Percentiles rank a stretch among this genome's conserved stretches.
Conservation (phyloP, 768 basidiomycete species). For the Boletellus ananas region DNA sequence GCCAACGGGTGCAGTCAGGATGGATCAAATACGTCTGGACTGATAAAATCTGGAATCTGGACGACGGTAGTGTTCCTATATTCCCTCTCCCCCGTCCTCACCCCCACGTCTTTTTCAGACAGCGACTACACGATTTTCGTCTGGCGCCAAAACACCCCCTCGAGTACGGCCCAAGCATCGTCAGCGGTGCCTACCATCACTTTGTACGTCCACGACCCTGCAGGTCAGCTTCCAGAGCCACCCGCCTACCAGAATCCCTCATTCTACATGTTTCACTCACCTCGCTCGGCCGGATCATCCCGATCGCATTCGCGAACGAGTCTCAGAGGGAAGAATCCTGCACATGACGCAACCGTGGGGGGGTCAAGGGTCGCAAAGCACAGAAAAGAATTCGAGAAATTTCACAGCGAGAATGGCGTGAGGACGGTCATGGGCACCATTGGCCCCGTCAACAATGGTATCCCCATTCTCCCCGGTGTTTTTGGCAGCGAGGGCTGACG, state of each 20-base stretch:
- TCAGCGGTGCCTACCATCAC: conserved; percentile 29
- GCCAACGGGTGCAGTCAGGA: conserved; percentile 63
- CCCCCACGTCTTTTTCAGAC: conserved; percentile 37
- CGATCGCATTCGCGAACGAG: conserved; percentile 32
- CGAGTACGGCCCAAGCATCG: conserved; percentile 17
- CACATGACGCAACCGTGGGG: conserved; percentile 20
- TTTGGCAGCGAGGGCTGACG: not conserved
- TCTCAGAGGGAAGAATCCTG: conserved; percentile 40
- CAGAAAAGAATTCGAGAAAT: conserved; percentile 77
- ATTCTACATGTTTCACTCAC: conserved; percentile 57
- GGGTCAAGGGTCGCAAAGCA: conserved; percentile 55
- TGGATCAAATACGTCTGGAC: conserved; percentile 89
- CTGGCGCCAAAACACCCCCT: conserved; percentile 57
- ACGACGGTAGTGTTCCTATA: conserved; percentile 62
- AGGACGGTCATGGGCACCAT: conserved; percentile 89
- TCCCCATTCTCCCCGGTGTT: conserved; percentile 15
- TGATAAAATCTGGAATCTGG: conserved; percentile 76
- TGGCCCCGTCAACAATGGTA: conserved; percentile 85
- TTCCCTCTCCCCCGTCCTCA: not conserved
- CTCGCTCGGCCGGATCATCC: conserved; percentile 23
- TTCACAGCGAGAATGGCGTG: conserved; percentile 90
- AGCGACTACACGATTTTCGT: conserved; percentile 86
- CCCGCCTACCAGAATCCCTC: conserved; percentile 67
- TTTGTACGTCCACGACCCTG: conserved; percentile 61
- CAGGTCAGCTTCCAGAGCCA: conserved; percentile 52